Base-by-base conservation (phyloP, 2,329 filamentous ascomycete species). In the Paecilomyces fulvus region DNA sequence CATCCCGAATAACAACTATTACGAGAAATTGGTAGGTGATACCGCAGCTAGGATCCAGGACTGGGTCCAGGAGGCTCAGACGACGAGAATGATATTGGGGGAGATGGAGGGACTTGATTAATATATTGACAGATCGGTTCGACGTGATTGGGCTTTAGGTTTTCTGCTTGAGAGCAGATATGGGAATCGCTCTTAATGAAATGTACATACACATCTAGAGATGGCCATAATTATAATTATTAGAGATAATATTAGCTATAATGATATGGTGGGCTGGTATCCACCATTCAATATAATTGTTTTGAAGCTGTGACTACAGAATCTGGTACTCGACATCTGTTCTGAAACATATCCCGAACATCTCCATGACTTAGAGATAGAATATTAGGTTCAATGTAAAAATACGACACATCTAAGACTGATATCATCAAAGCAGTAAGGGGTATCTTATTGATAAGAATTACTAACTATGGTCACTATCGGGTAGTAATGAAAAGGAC, bases 11-110 rank as follows among this genome's bases (percentile, higher is more conserved):
- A 85, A 87, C 6, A 79, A 84, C 58, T 86, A 89, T 56, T 92
- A 94, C 66, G 87, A 91, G 64, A 75, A 74, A 60, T 74, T 92
- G n/a, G 84, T 92, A n/a, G 86, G 85, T 0, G 87, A 92, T 69
- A 85, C 90, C 2, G 85, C 83, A 2, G 79, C 79, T 30, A 76
- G 83, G 57, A 82, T 94, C 56, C 79, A 85, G 60, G 76, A 77
- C 17, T 94, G 89, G 89, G 82, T 90, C 17, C 56, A 61, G 33
- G 61, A 63, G 48, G 61, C 60, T 55, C 52, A 56, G 51, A 61
- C 61, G 23, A 49, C 48, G 20, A 51, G 55, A 37, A 49, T 56
- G 52, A 53, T 63, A 23, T 56, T 53, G 55, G 54, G 21, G 14
- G 43, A 50, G 46, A 49, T 46, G 51, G 48, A 54, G 46, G 52